These are phyloP conservation scores for Rosa rugosa DNA, from an alignment of 306 rosid species.

Conservation along the genomic window DNA sequence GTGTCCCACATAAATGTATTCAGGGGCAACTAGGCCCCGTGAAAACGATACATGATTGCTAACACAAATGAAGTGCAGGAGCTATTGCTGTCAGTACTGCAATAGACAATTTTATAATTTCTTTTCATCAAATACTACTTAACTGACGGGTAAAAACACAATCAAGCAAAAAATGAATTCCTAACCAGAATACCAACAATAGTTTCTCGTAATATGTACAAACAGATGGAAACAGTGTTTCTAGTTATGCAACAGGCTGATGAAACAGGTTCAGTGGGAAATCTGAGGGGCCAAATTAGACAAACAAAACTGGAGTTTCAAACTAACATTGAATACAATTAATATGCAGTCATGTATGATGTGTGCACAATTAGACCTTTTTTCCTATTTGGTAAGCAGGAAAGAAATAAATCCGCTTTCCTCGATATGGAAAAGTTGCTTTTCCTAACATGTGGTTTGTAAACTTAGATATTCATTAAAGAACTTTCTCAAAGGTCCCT, in stretches of 20 bases:
- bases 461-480: slow-evolving; percentile 13
- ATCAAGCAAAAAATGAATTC: slow-evolving; percentile 18
- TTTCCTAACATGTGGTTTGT: slow-evolving; percentile 23
- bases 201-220: background rate
- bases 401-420: slow-evolving; percentile 23
- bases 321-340: slow-evolving; percentile 2
- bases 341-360: background rate
- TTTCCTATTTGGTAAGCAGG: background rate
- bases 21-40: slow-evolving; percentile 50
- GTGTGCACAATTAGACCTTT: background rate
- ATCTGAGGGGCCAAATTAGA: background rate
- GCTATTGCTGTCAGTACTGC: slow-evolving; percentile 32
- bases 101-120: slow-evolving; percentile 20
- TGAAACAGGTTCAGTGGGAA: slow-evolving; percentile 11
- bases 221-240: slow-evolving; percentile 12
- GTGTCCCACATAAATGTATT: slow-evolving; percentile 36
- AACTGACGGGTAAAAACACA: slow-evolving; percentile 6
- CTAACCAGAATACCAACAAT: background rate
- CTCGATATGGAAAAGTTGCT: slow-evolving; percentile 12
- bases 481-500: slow-evolving; percentile 38
- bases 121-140: slow-evolving; percentile 23
- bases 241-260: slow-evolving; percentile 9
- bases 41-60: slow-evolving; percentile 37
- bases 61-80: slow-evolving; percentile 37
- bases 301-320: background rate